These are phyloP conservation scores for Ascoidea tarda DNA, from an alignment of 805 yeast species.

Conservation along the genomic window DNA sequence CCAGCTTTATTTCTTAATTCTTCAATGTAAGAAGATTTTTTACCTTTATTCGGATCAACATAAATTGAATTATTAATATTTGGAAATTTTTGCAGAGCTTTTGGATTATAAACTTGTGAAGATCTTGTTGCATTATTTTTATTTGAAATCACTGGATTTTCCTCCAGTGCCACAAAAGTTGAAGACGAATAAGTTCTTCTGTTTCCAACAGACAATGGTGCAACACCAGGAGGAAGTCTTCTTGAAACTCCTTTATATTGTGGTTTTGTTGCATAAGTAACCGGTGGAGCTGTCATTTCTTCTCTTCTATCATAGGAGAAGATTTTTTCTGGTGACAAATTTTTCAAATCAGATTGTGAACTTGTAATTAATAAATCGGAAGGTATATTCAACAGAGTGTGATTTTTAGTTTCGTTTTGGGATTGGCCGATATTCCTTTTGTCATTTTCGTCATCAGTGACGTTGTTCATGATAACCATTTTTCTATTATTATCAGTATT, in stretches of 20 bases:
- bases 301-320: too few relatives aligned
- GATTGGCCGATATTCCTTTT: too few relatives aligned
- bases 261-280: too few relatives aligned
- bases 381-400: not conserved
- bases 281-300: too few relatives aligned
- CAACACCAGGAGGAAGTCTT: not conserved
- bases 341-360: not conserved
- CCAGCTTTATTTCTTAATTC: not conserved
- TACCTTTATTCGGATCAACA: not conserved
- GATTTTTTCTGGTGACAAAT: too few relatives aligned
- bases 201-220: not conserved
- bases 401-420: not conserved
- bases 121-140: not conserved
- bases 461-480: not conserved
- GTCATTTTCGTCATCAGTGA: not conserved
- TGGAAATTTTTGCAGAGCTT: not conserved
- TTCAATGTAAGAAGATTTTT: not conserved
- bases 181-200: not conserved
- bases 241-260: not conserved
- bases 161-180: too few relatives aligned
- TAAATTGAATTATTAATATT: too few relatives aligned
- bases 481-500: not conserved
- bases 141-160: not conserved
- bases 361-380: not conserved
- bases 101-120: too few relatives aligned